Percentiles rank a stretch among this genome's conserved stretches.
Evolutionary conservation across 2,329 filamentous ascomycete genomes (phyloP).

Genomic region (Pseudocercospora vitis): DNA sequence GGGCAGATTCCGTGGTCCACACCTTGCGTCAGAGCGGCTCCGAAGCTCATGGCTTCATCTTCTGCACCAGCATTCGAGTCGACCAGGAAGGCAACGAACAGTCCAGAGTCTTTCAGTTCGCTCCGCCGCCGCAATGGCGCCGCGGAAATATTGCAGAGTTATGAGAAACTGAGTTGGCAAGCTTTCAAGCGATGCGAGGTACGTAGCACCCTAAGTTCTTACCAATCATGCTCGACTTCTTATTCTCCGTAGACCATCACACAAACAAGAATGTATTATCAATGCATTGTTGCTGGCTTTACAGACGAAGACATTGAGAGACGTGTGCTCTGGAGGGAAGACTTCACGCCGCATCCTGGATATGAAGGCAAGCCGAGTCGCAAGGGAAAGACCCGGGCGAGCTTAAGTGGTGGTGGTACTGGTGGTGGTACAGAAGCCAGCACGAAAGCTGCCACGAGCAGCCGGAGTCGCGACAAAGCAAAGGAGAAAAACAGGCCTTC

Average conservation of each 20-base stretch:
- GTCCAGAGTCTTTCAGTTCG: conserved; percentile 33
- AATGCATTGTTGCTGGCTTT: conserved; percentile 35
- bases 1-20: too few relatives aligned
- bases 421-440: conserved; percentile 4
- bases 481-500: conserved; percentile 7
- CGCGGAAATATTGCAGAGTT: conserved; percentile 34
- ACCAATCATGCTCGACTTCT: background rate
- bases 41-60: conserved; percentile 9
- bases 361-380: conserved; percentile 18
- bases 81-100: conserved; percentile 7
- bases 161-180: conserved; percentile 36
- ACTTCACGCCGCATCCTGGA: conserved; percentile 29
- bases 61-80: background rate
- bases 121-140: conserved; percentile 29
- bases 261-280: conserved; percentile 37
- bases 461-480: conserved; percentile 7
- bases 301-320: conserved; percentile 24
- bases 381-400: conserved; percentile 31
- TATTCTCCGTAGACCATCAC: conserved; percentile 29
- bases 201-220: conserved; percentile 4
- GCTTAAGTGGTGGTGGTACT: conserved; percentile 12
- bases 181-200: conserved; percentile 34
- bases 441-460: conserved; percentile 1
- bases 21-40: too few relatives aligned
- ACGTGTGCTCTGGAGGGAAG: conserved; percentile 29